phyloP scores from a whole-genome alignment of 306 rosid genomes.

The Trichosanthes cucumerina region DNA sequence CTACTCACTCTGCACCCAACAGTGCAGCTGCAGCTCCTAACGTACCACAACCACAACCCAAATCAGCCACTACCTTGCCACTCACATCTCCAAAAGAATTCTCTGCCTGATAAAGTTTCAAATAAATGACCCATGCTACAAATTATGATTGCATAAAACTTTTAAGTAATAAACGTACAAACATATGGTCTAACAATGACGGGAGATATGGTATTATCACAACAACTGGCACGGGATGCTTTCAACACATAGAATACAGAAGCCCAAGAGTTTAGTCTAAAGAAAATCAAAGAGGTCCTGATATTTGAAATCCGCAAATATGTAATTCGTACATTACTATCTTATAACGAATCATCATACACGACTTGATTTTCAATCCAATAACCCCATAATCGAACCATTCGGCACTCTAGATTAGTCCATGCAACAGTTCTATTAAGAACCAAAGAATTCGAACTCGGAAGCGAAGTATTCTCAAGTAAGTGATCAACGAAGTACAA shows the following conservation, averaged over 20 bases:
- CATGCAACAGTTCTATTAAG: neutral
- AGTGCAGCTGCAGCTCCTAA: slow-evolving; percentile 82
- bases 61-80: slow-evolving; percentile 80
- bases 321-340: neutral
- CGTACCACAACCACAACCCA: slow-evolving; percentile 94
- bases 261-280: neutral
- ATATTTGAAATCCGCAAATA: neutral
- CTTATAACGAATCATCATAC: neutral
- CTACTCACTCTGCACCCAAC: slow-evolving; percentile 76
- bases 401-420: neutral
- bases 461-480: neutral
- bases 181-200: neutral
- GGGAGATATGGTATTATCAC: neutral
- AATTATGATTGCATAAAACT: neutral
- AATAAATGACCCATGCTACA: neutral
- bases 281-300: neutral
- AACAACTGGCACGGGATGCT: neutral
- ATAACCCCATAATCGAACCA: neutral
- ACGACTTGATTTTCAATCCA: neutral
- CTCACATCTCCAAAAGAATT: slow-evolving; percentile 82
- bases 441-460: neutral
- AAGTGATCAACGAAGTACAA: neutral
- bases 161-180: neutral
- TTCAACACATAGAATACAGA: neutral
- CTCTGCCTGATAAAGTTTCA: slow-evolving; percentile 57